Evolutionary conservation across 1,284 basidiomycete species (phyloP).

Genomic region (Anthracocystis panici-leucophaei): DNA sequence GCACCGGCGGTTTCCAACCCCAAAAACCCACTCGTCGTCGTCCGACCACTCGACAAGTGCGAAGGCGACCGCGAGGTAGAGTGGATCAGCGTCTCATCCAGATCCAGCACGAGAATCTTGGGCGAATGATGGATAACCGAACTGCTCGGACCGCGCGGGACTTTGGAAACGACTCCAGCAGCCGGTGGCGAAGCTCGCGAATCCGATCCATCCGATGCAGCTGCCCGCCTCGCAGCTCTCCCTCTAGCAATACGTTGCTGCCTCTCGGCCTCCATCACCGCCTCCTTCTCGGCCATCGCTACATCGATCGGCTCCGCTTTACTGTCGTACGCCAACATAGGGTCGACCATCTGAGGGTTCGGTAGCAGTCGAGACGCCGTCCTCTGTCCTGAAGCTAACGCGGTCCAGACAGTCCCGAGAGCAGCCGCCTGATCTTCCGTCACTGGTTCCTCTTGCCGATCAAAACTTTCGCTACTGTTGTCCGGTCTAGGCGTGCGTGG

Average conservation of each 20-base stretch:
- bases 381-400: slow-evolving; percentile 18
- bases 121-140: slow-evolving; percentile 66
- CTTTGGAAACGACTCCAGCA: slow-evolving; percentile 12
- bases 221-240: slow-evolving; percentile 32
- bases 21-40: slow-evolving; percentile 46
- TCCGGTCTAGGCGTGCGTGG: slow-evolving; percentile 34
- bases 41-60: slow-evolving; percentile 28
- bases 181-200: neutral
- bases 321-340: slow-evolving; percentile 50
- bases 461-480: slow-evolving; percentile 1
- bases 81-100: slow-evolving; percentile 98
- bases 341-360: slow-evolving; percentile 60
- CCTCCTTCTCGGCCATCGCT: slow-evolving; percentile 42
- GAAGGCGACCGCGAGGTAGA: slow-evolving; percentile 83
- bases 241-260: slow-evolving; percentile 37
- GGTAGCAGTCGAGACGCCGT: slow-evolving; percentile 48
- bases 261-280: slow-evolving; percentile 40
- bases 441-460: slow-evolving; percentile 34
- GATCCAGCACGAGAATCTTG: slow-evolving; percentile 76
- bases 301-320: slow-evolving; percentile 39
- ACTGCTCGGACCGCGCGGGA: slow-evolving; percentile 41
- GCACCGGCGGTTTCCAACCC: slow-evolving; percentile 61
- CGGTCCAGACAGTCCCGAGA: slow-evolving; percentile 23
- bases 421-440: slow-evolving; percentile 57
- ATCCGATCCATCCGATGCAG: neutral